Percentiles rank a stretch among this genome's conserved stretches.
phyloP scores from a whole-genome alignment of 257 asterid genomes.

The Salvia hispanica region DNA sequence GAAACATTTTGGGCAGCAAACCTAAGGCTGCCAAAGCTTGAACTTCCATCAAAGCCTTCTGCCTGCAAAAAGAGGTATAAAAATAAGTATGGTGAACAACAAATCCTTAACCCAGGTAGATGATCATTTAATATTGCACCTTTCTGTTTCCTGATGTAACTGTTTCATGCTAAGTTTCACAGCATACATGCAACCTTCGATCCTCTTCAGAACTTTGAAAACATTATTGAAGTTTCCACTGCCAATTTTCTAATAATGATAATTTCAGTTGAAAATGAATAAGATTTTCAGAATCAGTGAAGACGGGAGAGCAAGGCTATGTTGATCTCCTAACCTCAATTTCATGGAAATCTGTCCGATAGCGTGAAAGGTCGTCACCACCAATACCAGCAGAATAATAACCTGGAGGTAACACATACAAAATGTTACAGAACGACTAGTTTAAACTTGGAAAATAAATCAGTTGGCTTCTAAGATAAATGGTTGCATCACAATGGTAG shows the following conservation, averaged over 20 bases:
- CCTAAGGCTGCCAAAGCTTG: slow-evolving; percentile 94
- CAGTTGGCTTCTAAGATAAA: slow-evolving; percentile 2
- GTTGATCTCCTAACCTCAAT: slow-evolving; percentile 15
- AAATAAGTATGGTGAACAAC: slow-evolving; percentile 22
- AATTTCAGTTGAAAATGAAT: neutral
- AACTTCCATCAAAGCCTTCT: slow-evolving; percentile 95
- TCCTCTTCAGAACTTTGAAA: slow-evolving; percentile 83
- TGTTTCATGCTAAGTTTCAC: slow-evolving; percentile 73
- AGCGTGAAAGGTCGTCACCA: slow-evolving; percentile 20
- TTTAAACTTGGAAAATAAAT: neutral
- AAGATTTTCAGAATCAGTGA: neutral
- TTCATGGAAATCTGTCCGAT: slow-evolving; percentile 26
- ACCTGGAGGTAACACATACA: slow-evolving; percentile 45
- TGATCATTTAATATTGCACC: slow-evolving; percentile 42
- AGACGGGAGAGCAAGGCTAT: neutral
- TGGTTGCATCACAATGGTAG: too few species aligned
- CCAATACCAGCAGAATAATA: slow-evolving; percentile 6
- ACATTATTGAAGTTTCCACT: slow-evolving; percentile 84
- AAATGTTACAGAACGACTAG: slow-evolving; percentile 10
- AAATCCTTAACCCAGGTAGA: slow-evolving; percentile 18
- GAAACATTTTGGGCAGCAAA: slow-evolving; percentile 32
- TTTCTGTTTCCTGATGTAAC: slow-evolving; percentile 76
- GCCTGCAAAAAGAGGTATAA: slow-evolving; percentile 46
- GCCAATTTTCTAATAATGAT: slow-evolving; percentile 54
- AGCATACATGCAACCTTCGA: slow-evolving; percentile 95